Percentiles rank a stretch among this genome's conserved stretches.
Evolutionary conservation across 2,329 filamentous ascomycete species (phyloP).

Genomic region (Fusarium camptoceras): DNA sequence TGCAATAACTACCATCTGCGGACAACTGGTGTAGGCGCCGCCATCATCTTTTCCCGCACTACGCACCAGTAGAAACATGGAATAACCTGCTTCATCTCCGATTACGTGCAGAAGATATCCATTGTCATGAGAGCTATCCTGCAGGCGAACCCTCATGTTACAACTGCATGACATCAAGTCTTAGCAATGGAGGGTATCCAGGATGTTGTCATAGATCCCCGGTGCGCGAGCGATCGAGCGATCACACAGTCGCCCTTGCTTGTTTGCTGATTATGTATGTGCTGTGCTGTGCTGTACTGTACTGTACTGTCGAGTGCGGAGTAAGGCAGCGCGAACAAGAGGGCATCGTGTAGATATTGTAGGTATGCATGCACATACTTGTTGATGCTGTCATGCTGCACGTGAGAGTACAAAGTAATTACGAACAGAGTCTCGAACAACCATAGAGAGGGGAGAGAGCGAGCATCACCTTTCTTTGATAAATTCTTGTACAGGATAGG

Average conservation of each 20-base stretch:
- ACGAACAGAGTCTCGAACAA: not conserved
- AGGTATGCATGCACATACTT: not conserved
- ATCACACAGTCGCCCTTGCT: not conserved
- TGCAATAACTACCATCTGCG: not conserved
- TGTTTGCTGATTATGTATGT: not conserved
- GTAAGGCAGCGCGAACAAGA: not conserved
- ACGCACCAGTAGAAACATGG: not conserved
- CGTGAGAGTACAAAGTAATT: constrained; percentile 13
- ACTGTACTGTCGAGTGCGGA: not conserved
- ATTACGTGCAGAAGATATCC: constrained; percentile 1
- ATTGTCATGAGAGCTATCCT: not conserved
- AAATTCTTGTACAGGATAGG: not conserved
- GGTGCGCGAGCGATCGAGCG: constrained; percentile 3
- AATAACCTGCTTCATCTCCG: not conserved
- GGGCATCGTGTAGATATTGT: not conserved
- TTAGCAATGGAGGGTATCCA: constrained; percentile 11
- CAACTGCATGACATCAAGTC: constrained; percentile 18
- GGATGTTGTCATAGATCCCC: constrained; percentile 8
- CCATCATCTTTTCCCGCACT: too few species aligned
- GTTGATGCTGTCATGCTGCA: constrained; percentile 13
- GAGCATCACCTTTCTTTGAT: constrained; percentile 26
- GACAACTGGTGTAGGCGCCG: not conserved
- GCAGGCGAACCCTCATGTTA: not conserved
- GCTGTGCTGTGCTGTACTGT: not conserved
- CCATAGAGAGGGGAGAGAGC: constrained; percentile 1